These are phyloP conservation scores for Cytospora piceae DNA, from an alignment of 2,329 filamentous ascomycete species.

Conservation along the genomic window DNA sequence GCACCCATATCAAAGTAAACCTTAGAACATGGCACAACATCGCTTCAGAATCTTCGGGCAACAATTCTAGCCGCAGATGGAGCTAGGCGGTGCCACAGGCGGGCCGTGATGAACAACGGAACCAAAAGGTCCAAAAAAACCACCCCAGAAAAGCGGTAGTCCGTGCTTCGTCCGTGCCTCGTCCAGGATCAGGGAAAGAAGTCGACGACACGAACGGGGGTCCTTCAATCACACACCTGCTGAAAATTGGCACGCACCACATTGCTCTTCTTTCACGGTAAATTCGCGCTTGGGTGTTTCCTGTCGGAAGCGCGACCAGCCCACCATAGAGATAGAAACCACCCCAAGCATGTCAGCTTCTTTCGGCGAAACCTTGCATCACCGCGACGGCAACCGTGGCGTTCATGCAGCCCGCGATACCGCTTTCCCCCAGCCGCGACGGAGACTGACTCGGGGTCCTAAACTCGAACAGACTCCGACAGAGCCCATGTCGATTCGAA, in stretches of 20 bases:
- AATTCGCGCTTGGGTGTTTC: background rate
- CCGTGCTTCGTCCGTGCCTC: background rate
- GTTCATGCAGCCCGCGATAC: conserved; percentile 14
- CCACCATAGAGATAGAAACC: background rate
- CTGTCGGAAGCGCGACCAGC: conserved; percentile 6
- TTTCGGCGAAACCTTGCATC: conserved; percentile 9
- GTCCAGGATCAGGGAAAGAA: background rate
- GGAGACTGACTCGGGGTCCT: conserved; percentile 9
- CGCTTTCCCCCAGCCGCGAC: conserved; percentile 4
- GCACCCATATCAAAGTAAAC: background rate
- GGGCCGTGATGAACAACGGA: conserved; percentile 7
- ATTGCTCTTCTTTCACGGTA: conserved; percentile 1
- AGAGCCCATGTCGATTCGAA: background rate
- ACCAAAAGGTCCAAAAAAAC: background rate
- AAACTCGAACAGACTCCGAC: conserved; percentile 1
- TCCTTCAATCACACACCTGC: conserved; percentile 4
- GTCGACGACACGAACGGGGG: background rate
- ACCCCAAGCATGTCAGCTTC: conserved; percentile 2
- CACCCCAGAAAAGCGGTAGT: conserved; percentile 3
- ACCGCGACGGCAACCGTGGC: conserved; percentile 5
- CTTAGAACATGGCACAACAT: background rate
- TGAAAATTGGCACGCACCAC: background rate
- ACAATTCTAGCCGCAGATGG: background rate
- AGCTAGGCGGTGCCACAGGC: conserved; percentile 8
- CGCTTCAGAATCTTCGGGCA: background rate